Evolutionary conservation across 2,329 filamentous ascomycete genomes (phyloP).

Genomic region (Cladorrhinum sp.): DNA sequence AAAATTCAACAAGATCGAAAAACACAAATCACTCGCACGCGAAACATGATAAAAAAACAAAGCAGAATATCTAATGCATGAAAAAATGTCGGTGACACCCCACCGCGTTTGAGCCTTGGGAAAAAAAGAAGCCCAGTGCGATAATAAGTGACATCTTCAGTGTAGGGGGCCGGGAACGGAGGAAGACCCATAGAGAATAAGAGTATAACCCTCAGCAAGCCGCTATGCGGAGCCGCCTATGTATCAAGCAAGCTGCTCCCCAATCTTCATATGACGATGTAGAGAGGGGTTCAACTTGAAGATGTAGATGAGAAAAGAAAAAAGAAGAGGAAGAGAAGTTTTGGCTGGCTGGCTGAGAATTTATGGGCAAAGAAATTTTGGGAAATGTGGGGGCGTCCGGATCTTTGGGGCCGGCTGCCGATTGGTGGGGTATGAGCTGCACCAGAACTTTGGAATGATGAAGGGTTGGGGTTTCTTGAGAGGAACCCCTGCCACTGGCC

Average conservation of each 20-base stretch:
- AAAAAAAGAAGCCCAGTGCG: constrained; percentile 35
- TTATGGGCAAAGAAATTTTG: neutral
- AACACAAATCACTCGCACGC: constrained; percentile 1
- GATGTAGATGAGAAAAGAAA: constrained; percentile 13
- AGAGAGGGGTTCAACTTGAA: constrained; percentile 28
- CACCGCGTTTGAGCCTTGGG: constrained; percentile 44
- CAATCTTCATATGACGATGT: constrained; percentile 51
- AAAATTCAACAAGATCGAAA: neutral
- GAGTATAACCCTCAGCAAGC: constrained; percentile 49
- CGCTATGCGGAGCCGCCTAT: constrained; percentile 49
- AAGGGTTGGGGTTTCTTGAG: neutral
- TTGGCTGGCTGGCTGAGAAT: neutral
- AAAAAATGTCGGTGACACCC: constrained; percentile 46
- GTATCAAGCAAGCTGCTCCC: constrained; percentile 37
- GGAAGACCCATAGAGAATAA: constrained; percentile 45
- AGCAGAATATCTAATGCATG: neutral
- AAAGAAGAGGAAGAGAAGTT: constrained; percentile 7
- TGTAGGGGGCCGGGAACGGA: constrained; percentile 54
- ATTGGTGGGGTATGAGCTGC: neutral
- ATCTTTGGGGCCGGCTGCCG: neutral
- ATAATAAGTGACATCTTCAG: constrained; percentile 38
- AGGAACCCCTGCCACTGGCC: neutral
- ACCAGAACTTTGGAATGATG: neutral
- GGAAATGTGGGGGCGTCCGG: neutral
- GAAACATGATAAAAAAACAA: neutral